These are phyloP conservation scores for Rhynchospora tenuis DNA, from an alignment of 176 grass and related monocot species.

Conservation along the genomic window DNA sequence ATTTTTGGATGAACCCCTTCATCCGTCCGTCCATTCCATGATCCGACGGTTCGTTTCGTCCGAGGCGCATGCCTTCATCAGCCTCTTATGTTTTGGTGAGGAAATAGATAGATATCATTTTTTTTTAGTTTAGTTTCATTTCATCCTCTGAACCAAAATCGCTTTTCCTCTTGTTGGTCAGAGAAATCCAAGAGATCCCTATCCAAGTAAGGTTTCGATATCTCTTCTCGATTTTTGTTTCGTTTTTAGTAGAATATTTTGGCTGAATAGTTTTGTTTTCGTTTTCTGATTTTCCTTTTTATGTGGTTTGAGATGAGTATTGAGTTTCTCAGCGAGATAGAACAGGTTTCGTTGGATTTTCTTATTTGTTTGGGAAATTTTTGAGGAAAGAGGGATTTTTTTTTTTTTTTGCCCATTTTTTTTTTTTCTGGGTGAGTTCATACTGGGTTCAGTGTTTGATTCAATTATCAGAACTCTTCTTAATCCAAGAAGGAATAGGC, in stretches of 20 bases:
- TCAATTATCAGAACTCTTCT: background rate
- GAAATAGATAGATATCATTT: background rate
- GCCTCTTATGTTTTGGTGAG: background rate
- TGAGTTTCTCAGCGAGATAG: background rate
- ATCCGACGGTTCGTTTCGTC: background rate
- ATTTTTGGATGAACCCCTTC: background rate
- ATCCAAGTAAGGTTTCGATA: background rate
- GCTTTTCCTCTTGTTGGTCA: background rate
- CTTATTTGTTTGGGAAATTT: too few relatives aligned
- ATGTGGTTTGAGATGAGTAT: background rate
- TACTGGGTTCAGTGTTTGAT: too few relatives aligned
- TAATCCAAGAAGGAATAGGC: background rate
- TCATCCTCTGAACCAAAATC: background rate
- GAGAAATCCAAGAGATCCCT: background rate
- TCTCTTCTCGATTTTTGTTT: background rate
- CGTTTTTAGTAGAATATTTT: background rate
- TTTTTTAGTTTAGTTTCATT: background rate
- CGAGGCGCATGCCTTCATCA: background rate
- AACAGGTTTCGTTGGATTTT: background rate
- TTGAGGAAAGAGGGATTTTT: too few relatives aligned
- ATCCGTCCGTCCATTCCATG: constrained; percentile 10
- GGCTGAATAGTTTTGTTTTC: background rate
- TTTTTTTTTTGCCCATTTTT: too few relatives aligned
- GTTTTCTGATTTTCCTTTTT: background rate
- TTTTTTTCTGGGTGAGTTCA: too few relatives aligned